Base-by-base conservation (phyloP, 2,329 filamentous ascomycete genomes). In the Aspergillus sp. region DNA sequence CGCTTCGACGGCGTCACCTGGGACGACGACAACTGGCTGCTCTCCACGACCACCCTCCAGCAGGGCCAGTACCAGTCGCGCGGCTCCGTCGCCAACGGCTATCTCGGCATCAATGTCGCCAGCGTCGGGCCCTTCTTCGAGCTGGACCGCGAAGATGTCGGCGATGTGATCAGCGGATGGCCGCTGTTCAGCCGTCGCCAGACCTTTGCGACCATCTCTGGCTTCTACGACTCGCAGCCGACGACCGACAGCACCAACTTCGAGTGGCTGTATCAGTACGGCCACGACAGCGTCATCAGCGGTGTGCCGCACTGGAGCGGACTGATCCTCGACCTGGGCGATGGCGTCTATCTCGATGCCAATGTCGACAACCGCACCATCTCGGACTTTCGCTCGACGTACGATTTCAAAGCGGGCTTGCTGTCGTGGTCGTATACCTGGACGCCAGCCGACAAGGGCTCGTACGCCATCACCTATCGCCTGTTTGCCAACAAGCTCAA, bases 261-360 rank as follows among this genome's bases (percentile, higher is more conserved):
- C 59, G 78, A 78, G 0, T 89, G 87, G 86, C 67, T 90, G 41
- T 78, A 82, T 51, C 82, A 89, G 58, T 87, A 88, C 69, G 86
- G 86, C 5, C 81, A 82, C 52, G 87, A 91, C 62, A 87, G 82
- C 59, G 85, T 88, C 47, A 87, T 89, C 56, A 82, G 81, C 47
- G 88, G 88, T 20, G 79, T 91, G 14, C 88, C 88, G 5, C 87
- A 89, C 64, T 88, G 85, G 78, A 78, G 78, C 21, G 83, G 81
- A 1, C 70, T 88, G 34, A 67, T 85, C 32, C 74, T 88, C 16
- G 78, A 84, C 48, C 70, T 82, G 3, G 80, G 79, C 2, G 75
- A 79, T 50, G 76, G 76, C 20, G 71, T 73, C 7, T 77, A 81
- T 45, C 73, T 90, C 29, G 80, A 87, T 71, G 82, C 86, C 3